These are phyloP conservation scores for Piper betle DNA, from an alignment of 164 flowering plant genomes.

Conservation along the genomic window DNA sequence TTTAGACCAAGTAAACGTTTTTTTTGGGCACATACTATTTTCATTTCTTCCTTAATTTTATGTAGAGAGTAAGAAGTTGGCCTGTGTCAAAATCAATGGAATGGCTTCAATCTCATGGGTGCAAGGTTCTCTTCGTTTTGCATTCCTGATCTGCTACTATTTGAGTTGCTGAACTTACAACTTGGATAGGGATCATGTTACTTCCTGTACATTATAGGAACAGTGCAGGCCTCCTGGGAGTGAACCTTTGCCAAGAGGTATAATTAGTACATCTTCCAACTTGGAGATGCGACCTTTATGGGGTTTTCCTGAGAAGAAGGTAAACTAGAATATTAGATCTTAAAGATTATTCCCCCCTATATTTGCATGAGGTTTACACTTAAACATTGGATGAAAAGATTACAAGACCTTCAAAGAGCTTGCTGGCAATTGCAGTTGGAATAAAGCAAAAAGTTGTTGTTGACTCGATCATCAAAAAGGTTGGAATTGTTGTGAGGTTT, in stretches of 20 bases:
- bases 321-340: slow-evolving; percentile 2
- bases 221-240: slow-evolving; percentile 57
- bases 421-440: slow-evolving; percentile 81
- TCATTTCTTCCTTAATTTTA: not conserved
- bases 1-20: not conserved
- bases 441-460: slow-evolving; percentile 64
- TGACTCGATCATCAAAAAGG: slow-evolving; percentile 61
- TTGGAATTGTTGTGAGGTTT: slow-evolving; percentile 7
- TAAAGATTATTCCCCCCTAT: not conserved
- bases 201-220: slow-evolving; percentile 19
- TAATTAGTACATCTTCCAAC: slow-evolving; percentile 50
- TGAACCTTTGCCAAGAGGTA: slow-evolving; percentile 73
- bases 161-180: not conserved
- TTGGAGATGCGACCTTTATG: slow-evolving; percentile 74
- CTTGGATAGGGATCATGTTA: not conserved
- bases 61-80: slow-evolving; percentile 48
- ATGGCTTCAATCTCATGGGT: slow-evolving; percentile 15
- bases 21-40: not conserved
- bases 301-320: slow-evolving; percentile 34
- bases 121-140: slow-evolving; percentile 35
- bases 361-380: not conserved
- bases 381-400: slow-evolving; percentile 18
- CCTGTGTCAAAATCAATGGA: slow-evolving; percentile 13
- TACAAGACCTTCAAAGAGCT: slow-evolving; percentile 25
- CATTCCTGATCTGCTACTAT: not conserved